These are phyloP conservation scores for Apiospora rasikravindrae DNA, from an alignment of 2,329 filamentous ascomycete genomes.

Conservation along the genomic window DNA sequence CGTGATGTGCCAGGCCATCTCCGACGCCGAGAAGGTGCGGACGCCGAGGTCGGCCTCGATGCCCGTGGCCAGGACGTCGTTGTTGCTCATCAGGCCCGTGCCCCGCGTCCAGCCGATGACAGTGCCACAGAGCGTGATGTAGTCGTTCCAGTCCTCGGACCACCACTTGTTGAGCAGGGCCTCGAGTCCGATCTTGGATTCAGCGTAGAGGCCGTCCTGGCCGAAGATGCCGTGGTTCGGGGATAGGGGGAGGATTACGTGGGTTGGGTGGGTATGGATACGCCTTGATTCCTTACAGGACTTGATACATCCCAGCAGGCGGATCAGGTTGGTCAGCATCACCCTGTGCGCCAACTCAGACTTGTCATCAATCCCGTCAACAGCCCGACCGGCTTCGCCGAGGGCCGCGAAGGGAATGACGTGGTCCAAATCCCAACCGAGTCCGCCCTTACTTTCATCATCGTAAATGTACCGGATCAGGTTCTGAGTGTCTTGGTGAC, in stretches of 20 bases:
- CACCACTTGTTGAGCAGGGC: conserved; percentile 40
- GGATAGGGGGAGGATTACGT: conserved; percentile 48
- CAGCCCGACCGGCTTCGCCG: conserved; percentile 40
- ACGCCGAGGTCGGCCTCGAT: conserved; percentile 42
- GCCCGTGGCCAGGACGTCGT: conserved; percentile 45
- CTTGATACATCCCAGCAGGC: conserved; percentile 44
- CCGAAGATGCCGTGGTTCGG: conserved; percentile 51
- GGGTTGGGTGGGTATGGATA: conserved; percentile 40
- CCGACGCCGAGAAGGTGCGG: conserved; percentile 44
- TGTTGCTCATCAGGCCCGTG: conserved; percentile 48
- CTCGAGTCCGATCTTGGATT: conserved; percentile 49
- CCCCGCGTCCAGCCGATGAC: conserved; percentile 52
- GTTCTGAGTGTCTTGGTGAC: conserved; percentile 43
- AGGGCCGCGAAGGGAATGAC: conserved; percentile 50
- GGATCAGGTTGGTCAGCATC: conserved; percentile 46
- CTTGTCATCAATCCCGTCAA: conserved; percentile 40
- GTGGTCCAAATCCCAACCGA: conserved; percentile 44
- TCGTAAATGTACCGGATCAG: conserved; percentile 45
- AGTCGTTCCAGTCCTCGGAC: conserved; percentile 44
- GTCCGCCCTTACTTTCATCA: conserved; percentile 27
- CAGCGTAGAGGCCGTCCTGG: conserved; percentile 48
- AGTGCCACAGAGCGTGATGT: conserved; percentile 46
- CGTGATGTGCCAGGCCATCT: conserved; percentile 49
- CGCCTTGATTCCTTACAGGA: conserved; percentile 36
- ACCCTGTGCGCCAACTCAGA: conserved; percentile 45